These are phyloP conservation scores for Xylaria sp. DNA, from an alignment of 2,329 filamentous ascomycete species.

Conservation along the genomic window DNA sequence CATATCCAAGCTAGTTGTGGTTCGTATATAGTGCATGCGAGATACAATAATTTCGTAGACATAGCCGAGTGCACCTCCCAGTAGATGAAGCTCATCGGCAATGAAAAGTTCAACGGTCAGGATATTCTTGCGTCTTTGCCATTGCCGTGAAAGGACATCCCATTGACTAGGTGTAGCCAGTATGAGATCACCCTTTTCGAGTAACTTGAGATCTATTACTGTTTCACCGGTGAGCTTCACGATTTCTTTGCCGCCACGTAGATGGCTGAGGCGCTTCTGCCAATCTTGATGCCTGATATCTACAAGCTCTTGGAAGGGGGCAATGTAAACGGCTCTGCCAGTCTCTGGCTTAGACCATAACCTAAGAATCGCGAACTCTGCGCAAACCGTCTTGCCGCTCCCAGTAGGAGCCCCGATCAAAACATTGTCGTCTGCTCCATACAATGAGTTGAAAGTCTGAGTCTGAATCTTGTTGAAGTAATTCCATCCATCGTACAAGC, in stretches of 20 bases:
- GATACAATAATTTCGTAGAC: conserved; percentile 97
- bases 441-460: conserved; percentile 93
- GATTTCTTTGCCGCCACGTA: conserved; percentile 85
- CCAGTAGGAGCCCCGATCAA: conserved; percentile 92
- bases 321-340: conserved; percentile 89
- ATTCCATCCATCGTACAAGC: conserved; percentile 81
- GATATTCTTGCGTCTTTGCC: conserved; percentile 95
- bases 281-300: conserved; percentile 84
- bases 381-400: conserved; percentile 95
- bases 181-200: conserved; percentile 87
- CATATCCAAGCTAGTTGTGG: conserved; percentile 82
- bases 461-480: conserved; percentile 98
- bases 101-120: conserved; percentile 90
- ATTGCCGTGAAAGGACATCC: conserved; percentile 94
- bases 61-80: conserved; percentile 85
- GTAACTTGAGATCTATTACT: conserved; percentile 83
- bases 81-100: conserved; percentile 91
- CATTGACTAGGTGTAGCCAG: conserved; percentile 92
- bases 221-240: conserved; percentile 95
- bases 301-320: conserved; percentile 91
- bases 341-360: conserved; percentile 78
- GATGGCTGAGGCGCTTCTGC: conserved; percentile 73
- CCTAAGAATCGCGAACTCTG: conserved; percentile 88
- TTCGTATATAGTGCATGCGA: conserved; percentile 93
- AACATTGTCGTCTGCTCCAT: conserved; percentile 89